Evolutionary conservation across 768 basidiomycete species (phyloP).

Genomic region (Lyophyllum decastes): DNA sequence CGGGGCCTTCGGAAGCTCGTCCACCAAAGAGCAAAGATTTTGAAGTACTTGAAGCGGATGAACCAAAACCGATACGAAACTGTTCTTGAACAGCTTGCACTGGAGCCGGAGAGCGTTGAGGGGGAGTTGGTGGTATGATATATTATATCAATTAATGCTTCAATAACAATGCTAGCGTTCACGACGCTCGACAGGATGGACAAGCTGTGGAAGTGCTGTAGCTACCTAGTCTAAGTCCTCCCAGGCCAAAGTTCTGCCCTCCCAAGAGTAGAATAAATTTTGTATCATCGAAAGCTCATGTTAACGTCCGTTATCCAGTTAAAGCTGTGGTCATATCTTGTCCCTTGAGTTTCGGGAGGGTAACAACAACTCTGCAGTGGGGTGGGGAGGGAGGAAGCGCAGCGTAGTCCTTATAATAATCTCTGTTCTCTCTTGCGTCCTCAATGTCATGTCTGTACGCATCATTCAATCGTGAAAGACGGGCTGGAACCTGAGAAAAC

Average conservation of each 20-base stretch:
- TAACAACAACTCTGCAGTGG: neutral
- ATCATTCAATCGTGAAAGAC: neutral
- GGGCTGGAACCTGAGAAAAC: neutral
- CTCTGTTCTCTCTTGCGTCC: slow-evolving; percentile 21
- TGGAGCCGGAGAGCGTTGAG: slow-evolving; percentile 82
- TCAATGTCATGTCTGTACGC: slow-evolving; percentile 21
- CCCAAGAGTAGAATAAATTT: neutral
- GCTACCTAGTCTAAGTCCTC: no score
- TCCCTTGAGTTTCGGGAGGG: neutral
- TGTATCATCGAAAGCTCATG: neutral
- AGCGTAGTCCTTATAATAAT: slow-evolving; percentile 30
- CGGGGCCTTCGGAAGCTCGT: slow-evolving; percentile 77
- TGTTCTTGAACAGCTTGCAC: slow-evolving; percentile 69
- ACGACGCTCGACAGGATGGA: neutral
- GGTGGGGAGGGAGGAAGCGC: slow-evolving; percentile 10
- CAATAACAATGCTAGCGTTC: neutral
- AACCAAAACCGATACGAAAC: slow-evolving; percentile 74
- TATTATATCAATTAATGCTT: slow-evolving; percentile 1
- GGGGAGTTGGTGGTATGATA: slow-evolving; percentile 79
- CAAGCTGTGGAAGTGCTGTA: no score
- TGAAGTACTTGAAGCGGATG: slow-evolving; percentile 72
- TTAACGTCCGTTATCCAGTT: neutral
- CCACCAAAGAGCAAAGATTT: slow-evolving; percentile 79
- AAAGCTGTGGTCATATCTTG: no score
- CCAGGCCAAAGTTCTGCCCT: neutral